Evolutionary conservation across 2,329 filamentous ascomycete genomes (phyloP).

Genomic region (Paraphaeosphaeria sporulosa): DNA sequence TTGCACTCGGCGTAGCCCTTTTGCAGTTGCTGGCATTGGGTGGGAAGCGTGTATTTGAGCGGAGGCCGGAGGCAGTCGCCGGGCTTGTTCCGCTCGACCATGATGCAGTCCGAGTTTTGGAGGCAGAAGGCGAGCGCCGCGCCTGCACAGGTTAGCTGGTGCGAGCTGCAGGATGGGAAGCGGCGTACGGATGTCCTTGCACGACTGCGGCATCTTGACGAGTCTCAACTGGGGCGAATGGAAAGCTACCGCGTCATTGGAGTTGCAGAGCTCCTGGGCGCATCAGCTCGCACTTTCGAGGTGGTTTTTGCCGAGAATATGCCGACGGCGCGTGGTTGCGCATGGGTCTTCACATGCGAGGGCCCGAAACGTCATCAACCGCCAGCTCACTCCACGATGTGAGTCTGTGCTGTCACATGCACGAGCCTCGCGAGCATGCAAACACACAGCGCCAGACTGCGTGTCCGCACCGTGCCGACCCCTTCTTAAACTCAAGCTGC

Average conservation of each 20-base stretch:
- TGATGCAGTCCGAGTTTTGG: conserved; percentile 94
- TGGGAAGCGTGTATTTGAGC: conserved; percentile 81
- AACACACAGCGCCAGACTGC: neutral
- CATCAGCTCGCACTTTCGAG: neutral
- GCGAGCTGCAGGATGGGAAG: neutral
- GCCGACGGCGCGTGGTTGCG: conserved; percentile 1
- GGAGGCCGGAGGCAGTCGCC: conserved; percentile 88
- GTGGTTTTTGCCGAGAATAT: conserved; percentile 6
- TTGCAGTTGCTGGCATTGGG: conserved; percentile 89
- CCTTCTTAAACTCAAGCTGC: neutral
- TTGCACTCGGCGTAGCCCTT: conserved; percentile 93
- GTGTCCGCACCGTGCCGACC: neutral
- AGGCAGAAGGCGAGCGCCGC: conserved; percentile 93
- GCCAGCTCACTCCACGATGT: conserved; percentile 16
- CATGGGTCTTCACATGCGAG: conserved; percentile 16
- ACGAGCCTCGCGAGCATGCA: neutral
- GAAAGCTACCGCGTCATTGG: conserved; percentile 23
- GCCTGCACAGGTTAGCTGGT: conserved; percentile 62
- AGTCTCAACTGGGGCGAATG: neutral
- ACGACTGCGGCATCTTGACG: conserved; percentile 83
- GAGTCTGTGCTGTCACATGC: conserved; percentile 8
- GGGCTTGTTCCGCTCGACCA: conserved; percentile 86
- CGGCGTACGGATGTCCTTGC: conserved; percentile 88
- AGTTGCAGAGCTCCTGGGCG: neutral
- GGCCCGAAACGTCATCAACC: conserved; percentile 4